These are phyloP conservation scores for Bacterosira constricta DNA, from an alignment of 108 stramenopile species.

Conservation along the genomic window DNA sequence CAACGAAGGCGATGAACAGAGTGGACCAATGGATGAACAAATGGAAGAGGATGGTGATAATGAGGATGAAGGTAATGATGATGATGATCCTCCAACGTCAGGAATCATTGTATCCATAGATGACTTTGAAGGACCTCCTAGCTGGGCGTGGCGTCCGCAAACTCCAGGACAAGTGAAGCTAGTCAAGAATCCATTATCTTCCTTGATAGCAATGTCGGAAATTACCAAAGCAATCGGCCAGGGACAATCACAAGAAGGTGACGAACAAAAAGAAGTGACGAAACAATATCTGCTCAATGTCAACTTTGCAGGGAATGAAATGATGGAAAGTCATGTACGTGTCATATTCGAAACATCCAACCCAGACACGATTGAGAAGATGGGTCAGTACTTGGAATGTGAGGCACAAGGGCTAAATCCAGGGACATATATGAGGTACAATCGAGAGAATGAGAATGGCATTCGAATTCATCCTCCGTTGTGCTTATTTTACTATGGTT, in stretches of 20 bases:
- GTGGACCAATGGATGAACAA: conserved; percentile 22
- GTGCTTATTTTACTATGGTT: conserved; percentile 50
- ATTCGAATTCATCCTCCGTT: conserved; percentile 8
- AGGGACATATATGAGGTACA: background rate
- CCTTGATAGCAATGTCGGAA: conserved; percentile 56
- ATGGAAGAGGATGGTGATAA: conserved; percentile 32
- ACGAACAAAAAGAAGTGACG: background rate
- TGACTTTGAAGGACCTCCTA: conserved; percentile 49
- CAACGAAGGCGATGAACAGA: too few relatives aligned
- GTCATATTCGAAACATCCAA: conserved; percentile 46
- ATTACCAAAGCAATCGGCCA: conserved; percentile 13
- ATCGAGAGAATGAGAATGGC: background rate
- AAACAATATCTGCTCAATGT: conserved; percentile 74
- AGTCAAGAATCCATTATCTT: conserved; percentile 62
- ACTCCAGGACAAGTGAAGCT: conserved; percentile 23
- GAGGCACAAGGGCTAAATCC: conserved; percentile 2
- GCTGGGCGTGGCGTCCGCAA: conserved; percentile 32
- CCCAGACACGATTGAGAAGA: background rate
- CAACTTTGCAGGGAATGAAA: conserved; percentile 86
- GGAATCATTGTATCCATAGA: conserved; percentile 34
- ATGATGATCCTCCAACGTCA: background rate
- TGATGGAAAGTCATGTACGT: conserved; percentile 79
- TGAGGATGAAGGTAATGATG: conserved; percentile 7
- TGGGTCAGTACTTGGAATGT: conserved; percentile 20
- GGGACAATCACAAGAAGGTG: conserved; percentile 1